Conservation (phyloP, 768 basidiomycete species). For the Antrodiella citrinella region DNA sequence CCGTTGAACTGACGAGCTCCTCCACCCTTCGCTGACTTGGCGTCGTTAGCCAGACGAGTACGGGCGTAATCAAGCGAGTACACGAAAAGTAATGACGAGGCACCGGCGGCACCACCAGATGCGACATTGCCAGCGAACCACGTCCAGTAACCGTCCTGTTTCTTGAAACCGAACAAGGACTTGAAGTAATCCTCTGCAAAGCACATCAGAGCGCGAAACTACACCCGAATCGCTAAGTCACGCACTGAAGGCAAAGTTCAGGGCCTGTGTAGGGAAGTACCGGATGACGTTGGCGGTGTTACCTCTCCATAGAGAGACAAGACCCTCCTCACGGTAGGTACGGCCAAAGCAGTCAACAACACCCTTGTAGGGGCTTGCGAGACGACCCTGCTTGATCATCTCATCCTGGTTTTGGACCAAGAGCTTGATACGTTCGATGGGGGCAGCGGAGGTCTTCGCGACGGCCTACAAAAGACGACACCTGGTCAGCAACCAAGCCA, state of each 20-base stretch:
- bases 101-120: slow-evolving; percentile 99
- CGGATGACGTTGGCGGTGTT: slow-evolving; percentile 99
- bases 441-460: slow-evolving; percentile 97
- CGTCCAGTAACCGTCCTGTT: slow-evolving; percentile 93
- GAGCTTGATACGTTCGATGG: slow-evolving; percentile 99
- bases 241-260: slow-evolving; percentile 99
- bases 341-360: slow-evolving; percentile 85
- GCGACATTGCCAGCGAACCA: slow-evolving; percentile 99
- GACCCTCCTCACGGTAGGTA: slow-evolving; percentile 92
- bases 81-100: slow-evolving; percentile 96
- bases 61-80: slow-evolving; percentile 99
- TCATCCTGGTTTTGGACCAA: slow-evolving; percentile 99
- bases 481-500: slow-evolving; percentile 13
- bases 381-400: slow-evolving; percentile 99
- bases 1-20: slow-evolving; percentile 97
- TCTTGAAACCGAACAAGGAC: slow-evolving; percentile 97
- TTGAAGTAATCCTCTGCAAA: slow-evolving; percentile 93
- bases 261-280: slow-evolving; percentile 99
- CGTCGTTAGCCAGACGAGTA: slow-evolving; percentile 97
- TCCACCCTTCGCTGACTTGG: slow-evolving; percentile 92
- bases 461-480: slow-evolving; percentile 58
- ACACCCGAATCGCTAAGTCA: slow-evolving; percentile 14
- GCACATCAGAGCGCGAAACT: slow-evolving; percentile 12
- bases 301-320: slow-evolving; percentile 95
- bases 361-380: slow-evolving; percentile 94